Conservation (phyloP, 2,329 filamentous ascomycete genomes). For the Juglanconis oblonga region DNA sequence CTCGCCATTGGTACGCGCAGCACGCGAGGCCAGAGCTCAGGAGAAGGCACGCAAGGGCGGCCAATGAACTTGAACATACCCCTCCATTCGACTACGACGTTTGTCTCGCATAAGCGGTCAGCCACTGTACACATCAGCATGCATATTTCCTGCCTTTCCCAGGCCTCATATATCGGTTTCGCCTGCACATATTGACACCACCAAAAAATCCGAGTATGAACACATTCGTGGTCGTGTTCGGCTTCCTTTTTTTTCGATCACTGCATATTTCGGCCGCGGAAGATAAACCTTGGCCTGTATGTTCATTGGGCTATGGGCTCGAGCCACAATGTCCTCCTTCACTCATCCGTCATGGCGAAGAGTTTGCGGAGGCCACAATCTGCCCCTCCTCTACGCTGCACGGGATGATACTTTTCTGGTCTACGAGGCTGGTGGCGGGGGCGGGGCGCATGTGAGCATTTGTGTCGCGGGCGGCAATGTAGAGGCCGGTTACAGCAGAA, state of each 20-base stretch:
- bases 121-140: slow-evolving; percentile 13
- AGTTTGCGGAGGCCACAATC: background rate
- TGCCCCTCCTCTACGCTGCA: no score
- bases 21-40: slow-evolving; percentile 78
- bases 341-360: background rate
- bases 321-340: background rate
- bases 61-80: slow-evolving; percentile 23
- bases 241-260: slow-evolving; percentile 1
- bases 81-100: slow-evolving; percentile 1
- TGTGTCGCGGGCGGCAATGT: no score
- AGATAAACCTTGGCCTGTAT: background rate
- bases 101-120: slow-evolving; percentile 2
- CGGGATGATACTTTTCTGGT: no score
- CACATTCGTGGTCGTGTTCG: slow-evolving; percentile 2
- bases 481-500: no score
- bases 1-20: slow-evolving; percentile 82
- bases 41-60: slow-evolving; percentile 73
- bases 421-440: no score
- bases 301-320: background rate
- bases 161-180: slow-evolving; percentile 10
- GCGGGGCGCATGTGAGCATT: no score
- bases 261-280: background rate
- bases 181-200: slow-evolving; percentile 16
- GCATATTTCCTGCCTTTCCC: slow-evolving; percentile 3
- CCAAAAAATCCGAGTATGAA: background rate